Evolutionary conservation across 2,329 filamentous ascomycete genomes (phyloP), one percentile per base, ranked within the genome.

Genomic region (Aspergillus udagawae): DNA sequence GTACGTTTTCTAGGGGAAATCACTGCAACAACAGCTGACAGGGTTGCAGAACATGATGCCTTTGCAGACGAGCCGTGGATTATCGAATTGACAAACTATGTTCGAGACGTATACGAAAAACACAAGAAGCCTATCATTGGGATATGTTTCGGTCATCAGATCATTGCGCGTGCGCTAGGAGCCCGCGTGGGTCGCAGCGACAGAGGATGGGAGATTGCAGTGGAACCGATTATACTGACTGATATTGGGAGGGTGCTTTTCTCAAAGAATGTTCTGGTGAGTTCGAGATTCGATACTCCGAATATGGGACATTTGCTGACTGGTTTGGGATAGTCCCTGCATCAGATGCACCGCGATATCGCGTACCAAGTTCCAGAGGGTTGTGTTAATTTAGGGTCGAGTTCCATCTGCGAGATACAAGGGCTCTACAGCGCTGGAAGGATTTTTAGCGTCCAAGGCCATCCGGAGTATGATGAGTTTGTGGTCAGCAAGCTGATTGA

Each of bases 111-210:
- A 17, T 49, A 65, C 1, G 42, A 60, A 6, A 29, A 57, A 2
- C 52, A 63, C 21, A 54, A 60, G 10, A 69, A 66, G 53, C 73
- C 70, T 5, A 67, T 80, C 0, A 69, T 80, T 9, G 79, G 79
- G 1, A 71, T 80, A 41, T 81, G 79, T 60, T 81, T 80, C 60
- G 79, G 79, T 1, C 79, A 81, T 51, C 79, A 81, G 64, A 79
- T 81, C 28, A 62, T 81, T 32, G 79, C 73, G 1, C 69, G 78
- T 2, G 78, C 78, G 2, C 65, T 78, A 28, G 70, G 70, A 6
- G 63, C 74, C 4, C 66, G 67, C 28, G 69, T 79, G 1, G 73
- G 71, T 9, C 71, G 72, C 60, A 76, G 70, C 35, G 68, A 75
- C 1, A 70, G 68, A 20, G 77, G 77, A 0, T 80, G 78, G 77